Evolutionary conservation across 1,284 basidiomycete genomes (phyloP).

Genomic region (Cryptococcus jaspeensis): DNA sequence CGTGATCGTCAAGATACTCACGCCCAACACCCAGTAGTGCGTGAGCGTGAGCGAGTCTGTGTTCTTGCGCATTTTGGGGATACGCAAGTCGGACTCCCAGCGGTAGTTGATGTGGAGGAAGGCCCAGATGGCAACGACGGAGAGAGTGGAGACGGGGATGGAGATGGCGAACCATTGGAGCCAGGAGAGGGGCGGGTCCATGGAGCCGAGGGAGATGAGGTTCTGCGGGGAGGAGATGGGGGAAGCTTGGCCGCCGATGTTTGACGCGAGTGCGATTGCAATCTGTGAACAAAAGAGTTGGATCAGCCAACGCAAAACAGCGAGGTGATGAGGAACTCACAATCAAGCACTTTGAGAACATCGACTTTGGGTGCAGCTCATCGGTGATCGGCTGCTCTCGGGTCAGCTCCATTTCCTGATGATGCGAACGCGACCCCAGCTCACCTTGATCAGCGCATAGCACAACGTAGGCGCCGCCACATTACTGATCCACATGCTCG

Average conservation of each 20-base stretch:
- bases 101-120: slow-evolving; percentile 83
- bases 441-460: slow-evolving; percentile 90
- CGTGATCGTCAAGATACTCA: slow-evolving; percentile 82
- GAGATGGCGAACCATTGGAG: slow-evolving; percentile 91
- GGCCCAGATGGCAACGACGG: slow-evolving; percentile 86
- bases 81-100: slow-evolving; percentile 77
- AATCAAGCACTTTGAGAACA: slow-evolving; percentile 88
- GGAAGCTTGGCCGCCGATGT: slow-evolving; percentile 96
- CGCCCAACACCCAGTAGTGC: slow-evolving; percentile 86
- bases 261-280: slow-evolving; percentile 93
- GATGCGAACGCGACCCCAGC: slow-evolving; percentile 21
- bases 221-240: slow-evolving; percentile 95
- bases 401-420: background rate
- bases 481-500: slow-evolving; percentile 99
- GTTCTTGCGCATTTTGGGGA: slow-evolving; percentile 76
- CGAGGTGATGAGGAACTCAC: slow-evolving; percentile 55
- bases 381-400: slow-evolving; percentile 80
- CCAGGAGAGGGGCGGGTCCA: slow-evolving; percentile 89
- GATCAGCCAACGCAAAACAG: background rate
- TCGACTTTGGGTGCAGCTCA: slow-evolving; percentile 80
- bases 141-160: slow-evolving; percentile 81
- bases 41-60: slow-evolving; percentile 75
- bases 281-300: slow-evolving; percentile 59
- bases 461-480: slow-evolving; percentile 96
- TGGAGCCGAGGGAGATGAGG: slow-evolving; percentile 82